Evolutionary conservation across 768 basidiomycete genomes (phyloP).

Genomic region (Suillus variegatus): DNA sequence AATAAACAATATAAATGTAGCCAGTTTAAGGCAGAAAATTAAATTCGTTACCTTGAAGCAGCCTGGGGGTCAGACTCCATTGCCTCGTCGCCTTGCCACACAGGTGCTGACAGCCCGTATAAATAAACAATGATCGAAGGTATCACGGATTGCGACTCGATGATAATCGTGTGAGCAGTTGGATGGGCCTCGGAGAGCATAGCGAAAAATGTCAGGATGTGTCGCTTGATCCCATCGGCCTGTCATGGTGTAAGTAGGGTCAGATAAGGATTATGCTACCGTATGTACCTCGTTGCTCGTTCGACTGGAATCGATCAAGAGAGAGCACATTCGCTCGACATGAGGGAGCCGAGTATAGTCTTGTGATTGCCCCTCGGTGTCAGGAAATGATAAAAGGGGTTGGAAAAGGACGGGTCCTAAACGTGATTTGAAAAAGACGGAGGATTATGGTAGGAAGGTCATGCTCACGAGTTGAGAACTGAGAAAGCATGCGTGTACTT

Average conservation of each 20-base stretch:
- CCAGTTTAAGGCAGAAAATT: not conserved
- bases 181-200: slow-evolving; percentile 40
- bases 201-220: slow-evolving; percentile 42
- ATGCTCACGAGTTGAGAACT: slow-evolving; percentile 56
- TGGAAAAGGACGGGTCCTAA: slow-evolving; percentile 46
- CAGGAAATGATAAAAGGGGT: slow-evolving; percentile 42
- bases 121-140: slow-evolving; percentile 66
- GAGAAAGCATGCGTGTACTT: slow-evolving; percentile 49
- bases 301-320: slow-evolving; percentile 44
- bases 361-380: slow-evolving; percentile 24
- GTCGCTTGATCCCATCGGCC: slow-evolving; percentile 37
- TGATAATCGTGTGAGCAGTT: slow-evolving; percentile 38
- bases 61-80: slow-evolving; percentile 38
- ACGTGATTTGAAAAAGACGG: slow-evolving; percentile 4
- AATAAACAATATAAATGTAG: slow-evolving; percentile 11
- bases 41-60: slow-evolving; percentile 23
- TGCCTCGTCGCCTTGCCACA: slow-evolving; percentile 68
- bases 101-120: slow-evolving; percentile 47
- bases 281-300: slow-evolving; percentile 43
- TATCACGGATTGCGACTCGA: slow-evolving; percentile 55
- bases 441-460: slow-evolving; percentile 1
- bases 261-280: slow-evolving; percentile 2
- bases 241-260: slow-evolving; percentile 18
- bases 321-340: slow-evolving; percentile 51
- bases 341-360: slow-evolving; percentile 38